These are phyloP conservation scores for Penicillium antarcticum DNA, from an alignment of 495 filamentous ascomycete genomes.

Conservation along the genomic window DNA sequence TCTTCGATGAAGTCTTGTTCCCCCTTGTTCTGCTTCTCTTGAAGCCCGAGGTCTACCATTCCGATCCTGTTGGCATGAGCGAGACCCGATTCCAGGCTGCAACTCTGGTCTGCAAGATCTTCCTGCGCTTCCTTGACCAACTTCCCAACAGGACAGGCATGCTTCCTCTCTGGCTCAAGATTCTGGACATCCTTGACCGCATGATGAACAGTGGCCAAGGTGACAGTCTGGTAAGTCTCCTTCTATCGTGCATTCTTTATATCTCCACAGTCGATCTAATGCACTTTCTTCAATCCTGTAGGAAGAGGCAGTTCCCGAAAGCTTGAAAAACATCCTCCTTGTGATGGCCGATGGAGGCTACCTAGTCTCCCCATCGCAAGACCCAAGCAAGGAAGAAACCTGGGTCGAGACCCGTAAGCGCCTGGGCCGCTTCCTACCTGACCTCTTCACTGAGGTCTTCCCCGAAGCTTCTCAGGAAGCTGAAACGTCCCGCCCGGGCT, in stretches of 20 bases:
- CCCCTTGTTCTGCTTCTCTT: constrained; percentile 86
- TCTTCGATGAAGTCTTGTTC: constrained; percentile 93
- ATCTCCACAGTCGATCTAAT: neutral
- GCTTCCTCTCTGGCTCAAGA: constrained; percentile 88
- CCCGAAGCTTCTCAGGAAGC: constrained; percentile 29
- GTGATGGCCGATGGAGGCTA: constrained; percentile 93
- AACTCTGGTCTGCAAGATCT: constrained; percentile 89
- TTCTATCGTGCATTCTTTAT: neutral
- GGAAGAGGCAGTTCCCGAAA: constrained; percentile 95
- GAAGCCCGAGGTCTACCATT: constrained; percentile 93
- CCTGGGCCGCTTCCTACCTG: constrained; percentile 85
- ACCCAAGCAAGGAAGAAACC: constrained; percentile 45
- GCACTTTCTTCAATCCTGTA: constrained; percentile 26
- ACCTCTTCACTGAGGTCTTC: constrained; percentile 57
- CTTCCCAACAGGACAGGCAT: constrained; percentile 85
- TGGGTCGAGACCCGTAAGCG: constrained; percentile 77
- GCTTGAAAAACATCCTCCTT: constrained; percentile 91
- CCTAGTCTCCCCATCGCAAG: constrained; percentile 62
- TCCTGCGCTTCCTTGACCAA: constrained; percentile 86
- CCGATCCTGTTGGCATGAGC: constrained; percentile 89
- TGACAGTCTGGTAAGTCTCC: constrained; percentile 71
- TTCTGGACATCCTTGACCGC: constrained; percentile 91
- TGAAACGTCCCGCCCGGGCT: constrained; percentile 20
- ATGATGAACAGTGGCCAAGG: constrained; percentile 96
- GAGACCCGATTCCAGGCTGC: constrained; percentile 92